Percentiles rank a stretch among this genome's conserved stretches.
Conservation (phyloP, 2,329 filamentous ascomycete genomes). For the Didymella pomorum region DNA sequence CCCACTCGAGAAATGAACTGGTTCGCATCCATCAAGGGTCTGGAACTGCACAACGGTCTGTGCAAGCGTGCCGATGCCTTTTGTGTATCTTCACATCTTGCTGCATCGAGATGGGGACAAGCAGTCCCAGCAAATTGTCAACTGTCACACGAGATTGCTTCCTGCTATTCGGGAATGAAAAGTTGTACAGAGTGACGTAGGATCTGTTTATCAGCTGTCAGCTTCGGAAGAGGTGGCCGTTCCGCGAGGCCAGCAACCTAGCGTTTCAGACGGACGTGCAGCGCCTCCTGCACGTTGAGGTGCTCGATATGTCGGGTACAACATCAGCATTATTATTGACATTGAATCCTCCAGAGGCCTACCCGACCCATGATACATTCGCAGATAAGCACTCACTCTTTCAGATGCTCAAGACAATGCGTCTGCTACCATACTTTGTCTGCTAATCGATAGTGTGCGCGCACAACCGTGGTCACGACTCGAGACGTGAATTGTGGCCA, state of each 20-base stretch:
- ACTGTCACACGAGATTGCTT: neutral
- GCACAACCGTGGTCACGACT: conserved; percentile 1
- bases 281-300: neutral
- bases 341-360: neutral
- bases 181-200: conserved; percentile 1
- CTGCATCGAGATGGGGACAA: conserved; percentile 2
- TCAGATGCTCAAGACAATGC: neutral
- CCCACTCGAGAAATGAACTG: conserved; percentile 24
- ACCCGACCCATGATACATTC: neutral
- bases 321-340: neutral
- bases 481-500: conserved; percentile 1
- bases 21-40: conserved; percentile 20
- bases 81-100: conserved; percentile 22
- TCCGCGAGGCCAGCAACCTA: neutral
- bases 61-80: conserved; percentile 20
- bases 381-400: neutral
- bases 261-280: neutral
- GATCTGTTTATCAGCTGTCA: neutral
- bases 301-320: neutral
- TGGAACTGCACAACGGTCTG: conserved; percentile 22
- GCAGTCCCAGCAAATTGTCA: conserved; percentile 5
- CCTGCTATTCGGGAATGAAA: neutral
- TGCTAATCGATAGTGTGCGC: neutral
- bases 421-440: neutral
- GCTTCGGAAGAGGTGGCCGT: neutral